Base-by-base conservation (phyloP, 176 grass and related monocot species). In the Oryza brachyantha region DNA sequence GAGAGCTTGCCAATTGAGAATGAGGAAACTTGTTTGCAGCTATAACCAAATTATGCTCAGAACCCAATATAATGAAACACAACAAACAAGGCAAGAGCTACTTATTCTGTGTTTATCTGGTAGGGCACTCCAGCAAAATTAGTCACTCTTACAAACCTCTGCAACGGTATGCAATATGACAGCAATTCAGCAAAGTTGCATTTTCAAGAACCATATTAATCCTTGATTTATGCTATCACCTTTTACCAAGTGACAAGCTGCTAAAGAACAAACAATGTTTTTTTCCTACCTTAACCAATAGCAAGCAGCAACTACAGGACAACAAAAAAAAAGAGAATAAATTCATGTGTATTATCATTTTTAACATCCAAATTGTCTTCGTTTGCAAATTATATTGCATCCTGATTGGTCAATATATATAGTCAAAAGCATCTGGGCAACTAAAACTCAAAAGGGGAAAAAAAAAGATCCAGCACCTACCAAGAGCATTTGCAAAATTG, bases 341-440 rank as follows among this genome's bases (percentile, higher is more conserved):
- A 50, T 1, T 4, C 71, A 68, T 37, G 70, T 60, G 46, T 8
- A 81, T 24, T 25, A 19, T 12, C 40, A 63, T 5, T 4, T 17
- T 76, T 76, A 76, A 62, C 4, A 63, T 73, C 41, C 74, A 74
- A 28, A 81, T 31, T 70, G 46, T 43, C 64, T 31, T 36, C 14
- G 4, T 37, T 29, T 5, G 29, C 57, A 10, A 75, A 25, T 38
- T 52, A 50, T 35, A n/a, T 10, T 66, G 46, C 27, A 27, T 19
- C 25, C 2, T 1, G 7, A 55, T 22, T 55, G 19, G 52, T 22
- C n/a, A 55, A 76, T 12, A 50, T 70, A 50, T 70, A 19, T 17
- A 67, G 31, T 29, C 39, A 74, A 64, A 36, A n/a, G 21, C 59
- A 73, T 22, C 26, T 45, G 25, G 10, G 8, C 31, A 48, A 65